Evolutionary conservation across 495 filamentous ascomycete genomes (phyloP), one percentile per base, ranked within the genome.

Genomic region (Aspergillus olivimuriae): DNA sequence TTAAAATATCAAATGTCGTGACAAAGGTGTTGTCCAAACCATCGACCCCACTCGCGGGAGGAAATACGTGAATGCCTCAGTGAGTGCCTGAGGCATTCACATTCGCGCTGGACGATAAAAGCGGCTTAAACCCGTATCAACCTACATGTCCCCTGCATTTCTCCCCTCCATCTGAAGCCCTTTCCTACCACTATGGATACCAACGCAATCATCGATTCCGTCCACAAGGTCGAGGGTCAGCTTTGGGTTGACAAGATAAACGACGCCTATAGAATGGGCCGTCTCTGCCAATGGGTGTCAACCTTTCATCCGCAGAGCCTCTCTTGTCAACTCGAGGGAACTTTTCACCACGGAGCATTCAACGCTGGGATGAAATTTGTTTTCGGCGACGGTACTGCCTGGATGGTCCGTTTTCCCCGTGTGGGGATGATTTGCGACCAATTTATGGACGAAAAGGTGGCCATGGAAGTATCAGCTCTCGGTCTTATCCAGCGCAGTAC

Each of bases 341-440:
- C 47, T 34, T 65, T 69, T 52, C 47, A 51, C 46, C 44, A 62
- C 55, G 63, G 61, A 24, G 50, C 66, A 28, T 69, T 59, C 44
- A 70, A 68, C 54, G 50, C 55, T 22, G 55, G 56, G 18, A 46
- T 55, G 32, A 63, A 66, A 26, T 48, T 69, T 34, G 43, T 58
- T 10, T 70, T 70, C 43, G 42, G 48, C 31, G 55, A 70, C 41
- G 49, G 49, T 28, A 60, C 51, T 18, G 41, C 51, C 33, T 66
- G 59, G 62, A 55, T 66, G 44, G 56, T 71, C 37, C 58, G 67
- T 41, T 66, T 71, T 42, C 63, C 68, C 48, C 58, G 63, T 10
- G 48, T 50, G 23, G 62, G 62, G 18, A 66, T 43, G 36, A 55
- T 68, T 51, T 53, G 44, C 47, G 53, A 46, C 17, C 48, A 49